Percentiles rank a stretch among this genome's conserved stretches.
Conservation (phyloP, 2,329 filamentous ascomycete species). For the Didymella segeticola region DNA sequence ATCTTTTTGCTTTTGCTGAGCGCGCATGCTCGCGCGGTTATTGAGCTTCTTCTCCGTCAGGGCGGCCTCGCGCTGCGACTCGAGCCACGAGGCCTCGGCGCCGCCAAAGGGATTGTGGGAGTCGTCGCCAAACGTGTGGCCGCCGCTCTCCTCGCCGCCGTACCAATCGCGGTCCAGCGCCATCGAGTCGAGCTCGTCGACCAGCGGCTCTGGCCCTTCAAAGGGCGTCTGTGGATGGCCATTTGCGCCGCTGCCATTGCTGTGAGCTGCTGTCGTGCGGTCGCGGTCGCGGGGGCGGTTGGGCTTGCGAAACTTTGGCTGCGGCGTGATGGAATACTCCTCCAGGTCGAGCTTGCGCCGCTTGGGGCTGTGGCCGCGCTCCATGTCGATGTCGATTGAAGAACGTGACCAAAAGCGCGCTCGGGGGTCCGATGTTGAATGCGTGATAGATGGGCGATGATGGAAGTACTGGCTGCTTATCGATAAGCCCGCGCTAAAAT, state of each 20-base stretch:
- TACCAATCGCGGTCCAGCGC: conserved; percentile 94
- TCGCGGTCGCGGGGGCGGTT: conserved; percentile 42
- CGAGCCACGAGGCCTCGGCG: conserved; percentile 74
- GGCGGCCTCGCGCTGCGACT: conserved; percentile 75
- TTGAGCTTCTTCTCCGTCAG: conserved; percentile 81
- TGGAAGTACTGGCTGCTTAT: conserved; percentile 15
- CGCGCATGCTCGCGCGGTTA: conserved; percentile 73
- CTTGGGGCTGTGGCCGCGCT: conserved; percentile 62
- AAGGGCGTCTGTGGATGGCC: conserved; percentile 65
- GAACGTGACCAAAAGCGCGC: conserved; percentile 7
- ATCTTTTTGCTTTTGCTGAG: conserved; percentile 87
- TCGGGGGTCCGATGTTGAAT: conserved; percentile 33
- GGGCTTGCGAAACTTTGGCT: conserved; percentile 51
- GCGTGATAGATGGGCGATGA: too few species aligned
- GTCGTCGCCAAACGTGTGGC: conserved; percentile 87
- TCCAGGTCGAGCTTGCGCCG: conserved; percentile 71
- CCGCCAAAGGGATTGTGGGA: conserved; percentile 90
- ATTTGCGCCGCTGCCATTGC: conserved; percentile 39
- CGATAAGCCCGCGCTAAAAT: conserved; percentile 26
- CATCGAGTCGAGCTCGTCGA: conserved; percentile 72
- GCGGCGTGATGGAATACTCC: conserved; percentile 63
- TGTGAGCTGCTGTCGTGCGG: conserved; percentile 35
- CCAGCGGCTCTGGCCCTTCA: conserved; percentile 67
- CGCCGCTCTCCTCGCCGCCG: conserved; percentile 81
- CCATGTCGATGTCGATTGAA: conserved; percentile 37